These are phyloP conservation scores for Dalbergia oliveri DNA, from an alignment of 306 rosid species.

Conservation along the genomic window DNA sequence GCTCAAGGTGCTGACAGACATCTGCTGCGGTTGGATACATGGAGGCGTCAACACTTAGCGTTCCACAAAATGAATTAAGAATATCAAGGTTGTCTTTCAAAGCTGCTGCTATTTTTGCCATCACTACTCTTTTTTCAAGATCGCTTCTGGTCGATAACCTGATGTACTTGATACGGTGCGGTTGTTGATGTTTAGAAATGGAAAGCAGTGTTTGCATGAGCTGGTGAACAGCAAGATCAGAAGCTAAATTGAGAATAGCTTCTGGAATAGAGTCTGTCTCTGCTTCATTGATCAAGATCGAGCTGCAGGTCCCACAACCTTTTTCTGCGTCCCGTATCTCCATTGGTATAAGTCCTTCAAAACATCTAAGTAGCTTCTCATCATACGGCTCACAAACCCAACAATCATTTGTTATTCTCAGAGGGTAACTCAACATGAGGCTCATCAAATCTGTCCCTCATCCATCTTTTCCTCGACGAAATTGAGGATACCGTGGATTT, in stretches of 20 bases:
- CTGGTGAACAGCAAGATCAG: conserved; percentile 38
- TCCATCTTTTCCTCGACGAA: background rate
- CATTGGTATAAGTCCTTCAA: conserved; percentile 34
- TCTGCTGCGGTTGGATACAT: background rate
- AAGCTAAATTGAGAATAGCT: conserved; percentile 6
- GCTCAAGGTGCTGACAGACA: background rate
- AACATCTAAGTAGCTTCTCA: background rate
- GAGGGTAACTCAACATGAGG: conserved; percentile 9
- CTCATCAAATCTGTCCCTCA: conserved; percentile 17
- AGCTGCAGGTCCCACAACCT: background rate
- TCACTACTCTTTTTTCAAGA: background rate
- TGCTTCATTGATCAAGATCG: too few species aligned
- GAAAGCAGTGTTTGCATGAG: conserved; percentile 13
- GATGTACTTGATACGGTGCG: background rate
- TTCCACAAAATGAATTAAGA: background rate
- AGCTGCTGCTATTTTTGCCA: background rate
- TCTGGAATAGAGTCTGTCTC: background rate
- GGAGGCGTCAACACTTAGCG: background rate
- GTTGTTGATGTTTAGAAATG: background rate
- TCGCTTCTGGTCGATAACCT: conserved; percentile 4
- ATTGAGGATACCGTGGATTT: background rate
- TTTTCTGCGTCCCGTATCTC: background rate
- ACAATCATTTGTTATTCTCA: background rate
- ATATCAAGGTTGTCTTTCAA: background rate
- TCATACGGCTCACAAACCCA: background rate